Evolutionary conservation across 495 filamentous ascomycete genomes (phyloP), one percentile per base, ranked within the genome.

Genomic region (Cladorrhinum samala): DNA sequence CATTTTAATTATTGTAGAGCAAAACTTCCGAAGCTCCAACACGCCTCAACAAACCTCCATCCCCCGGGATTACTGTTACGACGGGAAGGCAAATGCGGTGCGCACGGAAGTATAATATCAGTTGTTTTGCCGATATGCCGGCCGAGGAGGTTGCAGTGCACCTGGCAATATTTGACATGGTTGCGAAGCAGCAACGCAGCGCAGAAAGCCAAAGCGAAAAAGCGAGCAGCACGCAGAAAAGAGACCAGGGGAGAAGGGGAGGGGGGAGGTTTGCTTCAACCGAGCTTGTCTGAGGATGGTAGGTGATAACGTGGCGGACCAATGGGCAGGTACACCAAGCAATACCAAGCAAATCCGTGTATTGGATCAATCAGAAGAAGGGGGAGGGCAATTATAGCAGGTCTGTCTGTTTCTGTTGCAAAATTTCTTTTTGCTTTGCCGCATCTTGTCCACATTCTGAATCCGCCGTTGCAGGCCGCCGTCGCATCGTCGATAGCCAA

Each of bases 221-320:
- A n/a, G n/a, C n/a, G n/a, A n/a, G n/a, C n/a, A n/a, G n/a, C n/a
- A n/a, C n/a, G n/a, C n/a, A n/a, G n/a, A n/a, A n/a, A n/a, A n/a
- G n/a, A n/a, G n/a, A n/a, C n/a, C n/a, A n/a, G n/a, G n/a, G n/a
- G n/a, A n/a, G n/a, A n/a, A n/a, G n/a, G n/a, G n/a, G n/a, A n/a
- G n/a, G n/a, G n/a, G n/a, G n/a, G n/a, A n/a, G n/a, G n/a, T n/a
- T 47, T 36, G 21, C 21, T 16, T 47, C 45, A 47, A 44, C 21
- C 25, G 16, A 44, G 50, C 50, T 30, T 43, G 41, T 39, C 50
- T 39, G 24, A 45, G 50, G 38, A 44, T 18, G 40, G 50, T 27
- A 52, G 50, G 50, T 52, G 50, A 16, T 33, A n/a, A 33, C 16
- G 16, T 21, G 17, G 36, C 13, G 9, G 9, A 25, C 50, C 50